phyloP scores from a whole-genome alignment of 116 monocot genomes.

The Trichopus zeylanicus region DNA sequence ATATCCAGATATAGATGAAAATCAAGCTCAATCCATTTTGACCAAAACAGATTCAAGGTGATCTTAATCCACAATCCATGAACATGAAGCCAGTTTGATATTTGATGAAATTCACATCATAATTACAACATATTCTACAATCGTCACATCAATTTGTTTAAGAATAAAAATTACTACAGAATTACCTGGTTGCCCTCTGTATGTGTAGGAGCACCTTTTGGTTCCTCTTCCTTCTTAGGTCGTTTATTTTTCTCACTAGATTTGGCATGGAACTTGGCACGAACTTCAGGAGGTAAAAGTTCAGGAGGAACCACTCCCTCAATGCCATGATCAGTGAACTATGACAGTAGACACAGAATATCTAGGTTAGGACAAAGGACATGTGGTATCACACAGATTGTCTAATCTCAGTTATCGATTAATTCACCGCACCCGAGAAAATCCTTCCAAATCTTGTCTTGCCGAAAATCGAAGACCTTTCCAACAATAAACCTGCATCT shows the following conservation, averaged over 20 bases:
- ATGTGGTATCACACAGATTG: not conserved
- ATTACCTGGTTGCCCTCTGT: conserved; percentile 62
- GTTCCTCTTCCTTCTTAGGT: conserved; percentile 68
- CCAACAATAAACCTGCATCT: conserved; percentile 92
- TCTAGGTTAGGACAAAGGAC: not conserved
- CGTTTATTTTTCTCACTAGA: conserved; percentile 68
- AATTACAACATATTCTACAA: no score
- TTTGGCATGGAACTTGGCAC: conserved; percentile 65
- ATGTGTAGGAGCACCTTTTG: conserved; percentile 42
- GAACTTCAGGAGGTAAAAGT: conserved; percentile 72
- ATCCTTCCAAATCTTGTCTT: conserved; percentile 86
- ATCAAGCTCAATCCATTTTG: no score
- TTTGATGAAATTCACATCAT: no score
- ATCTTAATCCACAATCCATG: no score
- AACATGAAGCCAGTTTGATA: no score
- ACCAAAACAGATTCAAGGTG: no score
- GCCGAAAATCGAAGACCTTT: conserved; percentile 89
- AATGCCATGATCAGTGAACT: conserved; percentile 86
- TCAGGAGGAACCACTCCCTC: conserved; percentile 97
- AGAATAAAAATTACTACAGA: no score
- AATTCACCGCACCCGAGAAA: conserved; percentile 52
- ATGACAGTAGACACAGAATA: not conserved
- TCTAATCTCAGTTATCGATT: no score
- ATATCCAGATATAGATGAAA: not conserved
- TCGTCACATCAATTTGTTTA: no score